Conservation (phyloP, 1,284 basidiomycete species). For the Sanghuangporus baumii region DNA sequence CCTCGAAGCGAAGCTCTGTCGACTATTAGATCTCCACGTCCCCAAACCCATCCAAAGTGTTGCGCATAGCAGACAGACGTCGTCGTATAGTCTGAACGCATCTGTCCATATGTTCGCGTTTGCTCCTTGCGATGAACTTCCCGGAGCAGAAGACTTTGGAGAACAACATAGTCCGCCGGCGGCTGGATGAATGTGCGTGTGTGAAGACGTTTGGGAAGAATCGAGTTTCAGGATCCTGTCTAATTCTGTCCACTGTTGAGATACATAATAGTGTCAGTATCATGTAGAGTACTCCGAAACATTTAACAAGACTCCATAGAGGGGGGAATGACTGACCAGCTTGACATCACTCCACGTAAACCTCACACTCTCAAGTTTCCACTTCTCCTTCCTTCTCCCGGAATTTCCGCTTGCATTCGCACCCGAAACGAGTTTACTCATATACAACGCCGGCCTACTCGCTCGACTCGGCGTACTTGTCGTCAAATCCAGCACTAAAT, state of each 20-base stretch:
- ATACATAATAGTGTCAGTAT: background rate
- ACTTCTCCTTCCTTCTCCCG: slow-evolving; percentile 22
- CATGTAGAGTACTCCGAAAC: background rate
- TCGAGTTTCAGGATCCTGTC: slow-evolving; percentile 59
- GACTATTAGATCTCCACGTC: slow-evolving; percentile 49
- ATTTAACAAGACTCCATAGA: background rate
- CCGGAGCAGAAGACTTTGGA: slow-evolving; percentile 15
- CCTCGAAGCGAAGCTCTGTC: slow-evolving; percentile 34
- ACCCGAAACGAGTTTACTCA: slow-evolving; percentile 41
- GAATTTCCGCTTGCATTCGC: background rate
- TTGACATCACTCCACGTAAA: slow-evolving; percentile 79
- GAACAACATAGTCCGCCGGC: slow-evolving; percentile 8
- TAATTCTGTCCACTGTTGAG: slow-evolving; percentile 64
- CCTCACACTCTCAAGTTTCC: slow-evolving; percentile 50
- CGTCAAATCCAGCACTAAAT: slow-evolving; percentile 71
- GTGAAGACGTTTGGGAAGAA: slow-evolving; percentile 23
- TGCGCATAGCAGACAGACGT: slow-evolving; percentile 73
- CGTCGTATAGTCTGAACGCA: slow-evolving; percentile 74
- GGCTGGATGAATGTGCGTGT: slow-evolving; percentile 19
- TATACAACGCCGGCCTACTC: slow-evolving; percentile 59
- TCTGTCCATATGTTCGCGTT: slow-evolving; percentile 52
- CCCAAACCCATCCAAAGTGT: slow-evolving; percentile 75
- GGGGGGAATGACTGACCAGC: slow-evolving; percentile 39
- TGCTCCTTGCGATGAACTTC: slow-evolving; percentile 18
- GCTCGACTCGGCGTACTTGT: slow-evolving; percentile 52